Conservation (phyloP, 2,329 filamentous ascomycete genomes). For the Rosellinia necatrix region DNA sequence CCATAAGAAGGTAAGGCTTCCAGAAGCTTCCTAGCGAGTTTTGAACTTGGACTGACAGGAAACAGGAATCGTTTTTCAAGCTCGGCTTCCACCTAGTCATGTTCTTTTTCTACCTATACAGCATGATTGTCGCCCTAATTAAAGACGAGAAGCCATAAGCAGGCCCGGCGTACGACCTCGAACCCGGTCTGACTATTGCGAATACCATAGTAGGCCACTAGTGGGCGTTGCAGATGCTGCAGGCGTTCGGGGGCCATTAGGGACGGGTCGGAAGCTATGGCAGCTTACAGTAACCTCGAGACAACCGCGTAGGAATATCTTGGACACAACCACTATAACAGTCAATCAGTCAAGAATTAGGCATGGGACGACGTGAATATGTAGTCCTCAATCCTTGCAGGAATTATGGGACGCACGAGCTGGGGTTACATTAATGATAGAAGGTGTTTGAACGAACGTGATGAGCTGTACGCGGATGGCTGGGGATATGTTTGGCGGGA, state of each 20-base stretch:
- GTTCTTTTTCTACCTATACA: slow-evolving; percentile 99
- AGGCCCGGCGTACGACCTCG: too few species aligned
- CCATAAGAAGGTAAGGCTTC: slow-evolving; percentile 83
- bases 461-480: slow-evolving; percentile 11
- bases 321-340: slow-evolving; percentile 10
- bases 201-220: slow-evolving; percentile 1
- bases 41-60: slow-evolving; percentile 19
- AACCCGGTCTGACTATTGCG: too few species aligned
- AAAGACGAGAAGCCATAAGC: slow-evolving; percentile 85
- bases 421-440: slow-evolving; percentile 15
- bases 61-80: slow-evolving; percentile 96
- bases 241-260: not conserved
- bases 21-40: too few species aligned
- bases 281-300: not conserved
- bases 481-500: slow-evolving; percentile 5
- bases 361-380: slow-evolving; percentile 1
- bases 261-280: not conserved
- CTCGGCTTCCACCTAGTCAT: slow-evolving; percentile 98
- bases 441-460: slow-evolving; percentile 20
- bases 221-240: not conserved
- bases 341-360: not conserved
- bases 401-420: slow-evolving; percentile 1
- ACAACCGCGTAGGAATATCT: slow-evolving; percentile 4
- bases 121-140: slow-evolving; percentile 97
- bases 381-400: slow-evolving; percentile 1